Percentiles rank a stretch among this genome's conserved stretches.
These are phyloP conservation scores for Cladosporium halotolerans DNA, from an alignment of 2,329 filamentous ascomycete genomes.

Conservation along the genomic window DNA sequence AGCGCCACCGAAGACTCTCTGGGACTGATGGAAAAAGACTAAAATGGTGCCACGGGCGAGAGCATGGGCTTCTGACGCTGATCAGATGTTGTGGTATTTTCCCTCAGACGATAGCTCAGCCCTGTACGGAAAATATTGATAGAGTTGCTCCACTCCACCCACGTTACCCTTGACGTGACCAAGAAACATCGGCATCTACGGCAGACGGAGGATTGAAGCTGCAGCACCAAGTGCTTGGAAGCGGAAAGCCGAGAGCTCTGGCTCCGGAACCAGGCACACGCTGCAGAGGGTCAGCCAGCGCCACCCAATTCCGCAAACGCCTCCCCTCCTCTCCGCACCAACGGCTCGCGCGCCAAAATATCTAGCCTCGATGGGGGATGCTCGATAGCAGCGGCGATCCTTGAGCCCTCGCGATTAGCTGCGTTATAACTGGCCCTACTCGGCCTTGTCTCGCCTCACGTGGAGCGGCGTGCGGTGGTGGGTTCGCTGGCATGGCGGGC, in stretches of 20 bases:
- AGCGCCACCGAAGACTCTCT: background rate
- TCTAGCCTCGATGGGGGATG: background rate
- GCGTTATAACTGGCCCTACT: background rate
- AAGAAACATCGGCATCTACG: no score
- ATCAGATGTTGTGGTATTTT: background rate
- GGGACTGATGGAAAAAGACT: background rate
- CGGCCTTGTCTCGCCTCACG: slow-evolving; percentile 3
- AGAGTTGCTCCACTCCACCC: no score
- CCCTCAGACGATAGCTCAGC: no score
- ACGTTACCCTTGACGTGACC: no score
- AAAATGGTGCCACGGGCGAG: background rate
- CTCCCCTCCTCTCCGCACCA: background rate
- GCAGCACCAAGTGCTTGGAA: background rate
- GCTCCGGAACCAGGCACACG: background rate
- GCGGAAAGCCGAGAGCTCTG: background rate
- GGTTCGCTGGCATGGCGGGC: background rate
- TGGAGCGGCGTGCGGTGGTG: background rate
- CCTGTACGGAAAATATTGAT: no score
- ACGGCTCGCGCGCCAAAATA: background rate
- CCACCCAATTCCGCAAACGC: slow-evolving; percentile 8
- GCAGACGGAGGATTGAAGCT: background rate
- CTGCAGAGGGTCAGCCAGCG: slow-evolving; percentile 6
- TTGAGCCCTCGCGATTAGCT: background rate
- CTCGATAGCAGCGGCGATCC: slow-evolving; percentile 1
- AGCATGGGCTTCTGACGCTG: no score